Evolutionary conservation across 257 asterid genomes (phyloP), one percentile per base, ranked within the genome.

Genomic region (Przewalskia tangutica): DNA sequence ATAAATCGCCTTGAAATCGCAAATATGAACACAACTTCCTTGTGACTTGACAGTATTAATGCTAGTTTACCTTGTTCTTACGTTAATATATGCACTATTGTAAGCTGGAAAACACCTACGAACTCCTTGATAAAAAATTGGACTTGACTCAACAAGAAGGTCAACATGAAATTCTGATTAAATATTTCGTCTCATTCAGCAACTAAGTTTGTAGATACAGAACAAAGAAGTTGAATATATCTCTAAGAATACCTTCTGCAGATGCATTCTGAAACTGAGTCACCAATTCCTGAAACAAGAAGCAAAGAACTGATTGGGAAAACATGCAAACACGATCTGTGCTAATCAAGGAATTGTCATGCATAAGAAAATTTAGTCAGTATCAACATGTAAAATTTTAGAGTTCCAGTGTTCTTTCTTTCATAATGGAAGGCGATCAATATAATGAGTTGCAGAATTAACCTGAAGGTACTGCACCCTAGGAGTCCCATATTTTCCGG

Each of bases 391-490:
- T 56, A 7, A 71, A 46, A n/a, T 46, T 40, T 23, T 46, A 59
- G 59, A 71, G 12, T 46, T 71, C 20, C 18, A 0, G 10, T 46
- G 2, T 46, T 48, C 59, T 46, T 71, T 1, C 40, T 71, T 13
- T 46, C 79, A 12, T 70, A 18, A 16, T 8, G 4, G 11, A 40
- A 44, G 42, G 71, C 5, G 38, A 36, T 23, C 11, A 67, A 51
- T n/a, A 53, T 48, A 16, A 10, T n/a, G 50, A 59, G 67, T 34
- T 27, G 67, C 65, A 70, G 42, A 3, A 56, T 51, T 75, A 11
- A 93, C 98, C 98, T 95, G 99, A 83, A 95, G 94, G 84, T 91
- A 92, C 76, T 95, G 90, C 83, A 87, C 88, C 83, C 99, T 88
- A 0, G 94, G 88, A 63, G 88, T 93, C 60, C 97, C 99, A 88